Evolutionary conservation across 768 basidiomycete species (phyloP), one percentile per base, ranked within the genome.

Genomic region (Brasilioporus rufonigricans): DNA sequence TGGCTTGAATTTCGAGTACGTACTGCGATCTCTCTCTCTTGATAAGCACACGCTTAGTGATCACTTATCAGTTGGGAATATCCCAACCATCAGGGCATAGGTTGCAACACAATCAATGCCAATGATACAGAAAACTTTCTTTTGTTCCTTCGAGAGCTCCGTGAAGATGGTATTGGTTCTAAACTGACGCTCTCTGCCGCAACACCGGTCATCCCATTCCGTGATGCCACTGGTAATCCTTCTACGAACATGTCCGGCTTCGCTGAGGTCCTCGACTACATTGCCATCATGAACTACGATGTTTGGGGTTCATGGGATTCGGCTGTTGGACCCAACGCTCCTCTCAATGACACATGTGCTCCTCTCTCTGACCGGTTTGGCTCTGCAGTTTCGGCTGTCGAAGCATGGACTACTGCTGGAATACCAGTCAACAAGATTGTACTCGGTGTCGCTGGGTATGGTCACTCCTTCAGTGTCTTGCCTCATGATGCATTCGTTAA

Each of bases 371-470:
- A 86, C 57, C 87, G 82, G 50, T 68, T 71, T 18, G 91, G 93
- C 5, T 95, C 91, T 50, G 93, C 88, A 2, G 78, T 80, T 29
- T 84, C 84, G 3, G 85, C 88, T 12, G 79, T 97, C 48, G 67
- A 75, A 8, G 77, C 80, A 1, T 97, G 94, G 95, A 80, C 74
- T 2, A 62, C 68, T 2, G 92, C 93, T 38, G 89, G 91, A 6
- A 86, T 96, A 65, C 89, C 92, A 1, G 66, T 71, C 19, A 4
- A 59, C 55, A 68, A 87, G 73, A 88, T 95, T 55, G 82, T 92
- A 13, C 81, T 97, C 9, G 93, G 90, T 45, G 83, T 95, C 2
- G 82, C 92, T 10, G 71, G 86, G 4, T 95, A 92, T 71, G 92
- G 92, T 0, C 90, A 91, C 68, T 84, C 90, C 11, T 94, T 77